A percentile compares a stretch with the other conserved stretches of the same genome.
Conservation (phyloP, 2,329 filamentous ascomycete species). For the Alternaria arbusti region DNA sequence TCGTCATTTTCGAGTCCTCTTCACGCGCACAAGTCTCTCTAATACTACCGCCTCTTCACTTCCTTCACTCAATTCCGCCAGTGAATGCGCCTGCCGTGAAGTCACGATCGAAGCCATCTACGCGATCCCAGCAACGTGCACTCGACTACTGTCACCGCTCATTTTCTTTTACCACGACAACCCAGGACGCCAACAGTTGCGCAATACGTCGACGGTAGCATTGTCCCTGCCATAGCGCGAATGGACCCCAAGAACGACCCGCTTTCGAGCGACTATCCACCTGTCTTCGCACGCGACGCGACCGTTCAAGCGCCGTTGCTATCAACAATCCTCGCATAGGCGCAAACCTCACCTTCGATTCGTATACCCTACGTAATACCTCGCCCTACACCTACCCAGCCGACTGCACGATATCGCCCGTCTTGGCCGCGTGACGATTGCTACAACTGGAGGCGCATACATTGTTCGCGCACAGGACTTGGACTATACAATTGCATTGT, state of each 20-base stretch:
- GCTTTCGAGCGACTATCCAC: constrained; percentile 46
- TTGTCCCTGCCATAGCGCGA: constrained; percentile 15
- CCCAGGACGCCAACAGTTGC: constrained; percentile 1
- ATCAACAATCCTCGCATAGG: constrained; percentile 4
- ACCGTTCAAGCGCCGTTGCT: constrained; percentile 3
- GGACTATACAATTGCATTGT: constrained; percentile 10
- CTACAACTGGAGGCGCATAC: neutral
- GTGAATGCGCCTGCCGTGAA: neutral
- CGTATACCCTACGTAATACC: neutral
- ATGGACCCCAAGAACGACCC: constrained; percentile 46
- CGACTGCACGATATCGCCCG: neutral
- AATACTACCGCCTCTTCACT: neutral
- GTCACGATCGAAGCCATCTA: neutral
- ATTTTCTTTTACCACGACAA: constrained; percentile 14
- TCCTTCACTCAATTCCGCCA: neutral
- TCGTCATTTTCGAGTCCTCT: neutral
- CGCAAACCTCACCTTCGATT: neutral
- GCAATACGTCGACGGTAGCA: neutral
- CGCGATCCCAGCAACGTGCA: constrained; percentile 30
- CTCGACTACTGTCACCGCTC: constrained; percentile 27
- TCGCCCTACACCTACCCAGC: neutral
- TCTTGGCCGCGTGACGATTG: neutral
- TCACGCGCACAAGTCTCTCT: neutral
- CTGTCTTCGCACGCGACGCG: constrained; percentile 33
- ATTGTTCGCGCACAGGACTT: constrained; percentile 8